Conservation (phyloP, 805 yeast species). For the Pichia pseudocactophila region DNA sequence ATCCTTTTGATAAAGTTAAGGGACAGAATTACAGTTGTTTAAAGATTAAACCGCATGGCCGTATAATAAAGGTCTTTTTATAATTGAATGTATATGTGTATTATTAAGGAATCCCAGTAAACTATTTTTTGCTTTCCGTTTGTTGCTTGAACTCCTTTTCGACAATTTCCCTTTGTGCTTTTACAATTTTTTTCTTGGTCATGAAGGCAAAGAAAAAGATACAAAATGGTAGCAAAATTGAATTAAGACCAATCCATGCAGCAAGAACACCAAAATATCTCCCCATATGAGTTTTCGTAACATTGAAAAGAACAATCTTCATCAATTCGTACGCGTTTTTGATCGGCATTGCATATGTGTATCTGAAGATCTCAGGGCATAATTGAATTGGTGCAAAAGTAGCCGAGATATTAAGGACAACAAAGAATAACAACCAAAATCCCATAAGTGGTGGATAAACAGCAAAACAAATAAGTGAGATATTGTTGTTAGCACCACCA, state of each 20-base stretch:
- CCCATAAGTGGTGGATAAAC: conserved; percentile 57
- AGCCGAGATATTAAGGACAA: conserved; percentile 58
- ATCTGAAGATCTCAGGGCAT: conserved; percentile 47
- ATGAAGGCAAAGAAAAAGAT: conserved; percentile 21
- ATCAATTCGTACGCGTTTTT: conserved; percentile 55
- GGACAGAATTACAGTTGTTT: conserved; percentile 50
- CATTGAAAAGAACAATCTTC: conserved; percentile 49
- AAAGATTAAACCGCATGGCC: conserved; percentile 37
- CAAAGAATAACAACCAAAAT: conserved; percentile 66
- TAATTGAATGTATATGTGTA: too few species aligned
- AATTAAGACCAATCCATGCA: conserved; percentile 17
- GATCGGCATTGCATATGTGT: conserved; percentile 63
- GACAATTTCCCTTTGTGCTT: conserved; percentile 5
- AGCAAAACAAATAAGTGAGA: conserved; percentile 43
- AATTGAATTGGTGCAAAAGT: conserved; percentile 59
- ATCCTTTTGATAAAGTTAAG: conserved; percentile 37
- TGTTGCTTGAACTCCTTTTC: not conserved
- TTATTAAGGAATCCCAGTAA: too few species aligned
- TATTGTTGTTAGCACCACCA: conserved; percentile 66
- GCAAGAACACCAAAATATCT: conserved; percentile 16
- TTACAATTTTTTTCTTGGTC: conserved; percentile 10
- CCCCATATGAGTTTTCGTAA: conserved; percentile 41
- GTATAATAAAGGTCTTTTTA: conserved; percentile 50
- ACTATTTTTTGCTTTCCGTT: not conserved
- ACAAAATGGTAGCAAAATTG: conserved; percentile 33